phyloP scores from a whole-genome alignment of 805 yeast species.

The Kodamaea lidongshanica region DNA sequence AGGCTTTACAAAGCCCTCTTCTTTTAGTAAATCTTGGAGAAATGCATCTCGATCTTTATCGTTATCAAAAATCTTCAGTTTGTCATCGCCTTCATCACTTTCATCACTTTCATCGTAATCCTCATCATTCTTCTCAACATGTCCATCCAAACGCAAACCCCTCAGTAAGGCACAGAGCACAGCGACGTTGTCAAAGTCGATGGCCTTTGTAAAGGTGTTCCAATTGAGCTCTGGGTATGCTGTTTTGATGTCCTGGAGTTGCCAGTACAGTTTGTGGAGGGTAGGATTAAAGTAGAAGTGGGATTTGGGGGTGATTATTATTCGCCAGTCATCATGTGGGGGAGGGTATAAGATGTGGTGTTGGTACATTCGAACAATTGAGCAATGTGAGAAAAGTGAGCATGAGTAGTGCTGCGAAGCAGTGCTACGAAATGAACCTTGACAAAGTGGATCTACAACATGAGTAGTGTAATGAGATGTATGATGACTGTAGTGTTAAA shows the following conservation, averaged over 20 bases:
- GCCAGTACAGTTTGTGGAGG: constrained; percentile 26
- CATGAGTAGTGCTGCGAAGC: too few relatives aligned
- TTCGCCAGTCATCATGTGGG: constrained; percentile 19
- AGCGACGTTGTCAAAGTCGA: constrained; percentile 27
- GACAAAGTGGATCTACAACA: too few relatives aligned
- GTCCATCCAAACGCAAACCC: constrained; percentile 8
- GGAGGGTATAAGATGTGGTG: constrained; percentile 13
- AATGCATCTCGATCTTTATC: constrained; percentile 1
- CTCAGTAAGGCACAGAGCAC: constrained; percentile 20
- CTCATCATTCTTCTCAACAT: constrained; percentile 5
- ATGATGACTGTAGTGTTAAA: too few relatives aligned
- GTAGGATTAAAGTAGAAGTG: constrained; percentile 29
- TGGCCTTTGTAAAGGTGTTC: constrained; percentile 14
- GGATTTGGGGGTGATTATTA: constrained; percentile 22
- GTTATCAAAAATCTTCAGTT: constrained; percentile 2
- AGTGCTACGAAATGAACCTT: too few relatives aligned
- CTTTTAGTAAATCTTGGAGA: not conserved
- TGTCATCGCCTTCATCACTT: constrained; percentile 4
- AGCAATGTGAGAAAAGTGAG: too few relatives aligned
- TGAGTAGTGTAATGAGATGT: too few relatives aligned
- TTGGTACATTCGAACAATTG: constrained; percentile 10
- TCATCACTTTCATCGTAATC: too few relatives aligned
- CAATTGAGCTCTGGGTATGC: constrained; percentile 1
- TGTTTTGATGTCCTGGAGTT: constrained; percentile 20
- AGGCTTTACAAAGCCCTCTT: not conserved